These are phyloP conservation scores for Ophiorrhiza pumila DNA, from an alignment of 257 asterid genomes.

Conservation along the genomic window DNA sequence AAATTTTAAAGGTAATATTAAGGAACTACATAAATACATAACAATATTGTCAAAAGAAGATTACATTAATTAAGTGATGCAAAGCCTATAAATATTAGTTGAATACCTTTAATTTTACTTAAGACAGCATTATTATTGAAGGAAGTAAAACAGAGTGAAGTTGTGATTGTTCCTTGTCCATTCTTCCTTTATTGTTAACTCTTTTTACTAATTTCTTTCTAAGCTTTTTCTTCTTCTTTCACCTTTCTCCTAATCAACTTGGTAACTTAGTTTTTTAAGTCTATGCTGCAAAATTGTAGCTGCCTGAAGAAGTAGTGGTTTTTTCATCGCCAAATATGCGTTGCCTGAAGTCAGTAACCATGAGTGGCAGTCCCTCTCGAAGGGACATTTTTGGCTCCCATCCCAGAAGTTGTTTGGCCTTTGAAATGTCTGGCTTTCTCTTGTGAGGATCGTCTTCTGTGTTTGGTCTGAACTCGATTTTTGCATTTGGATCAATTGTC, in stretches of 20 bases:
- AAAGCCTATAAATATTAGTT: not conserved
- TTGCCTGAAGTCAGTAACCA: slow-evolving; percentile 71
- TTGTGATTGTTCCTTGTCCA: not conserved
- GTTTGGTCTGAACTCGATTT: slow-evolving; percentile 69
- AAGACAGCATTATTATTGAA: not conserved
- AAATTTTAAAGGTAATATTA: not conserved
- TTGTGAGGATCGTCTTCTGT: slow-evolving; percentile 89
- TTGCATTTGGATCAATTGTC: slow-evolving; percentile 67
- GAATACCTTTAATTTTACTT: not conserved
- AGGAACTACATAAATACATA: not conserved
- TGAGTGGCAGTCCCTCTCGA: slow-evolving; percentile 76
- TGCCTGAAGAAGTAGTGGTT: slow-evolving; percentile 1
- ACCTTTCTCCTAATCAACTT: no score
- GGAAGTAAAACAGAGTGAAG: not conserved
- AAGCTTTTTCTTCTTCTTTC: slow-evolving; percentile 1
- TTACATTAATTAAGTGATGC: not conserved
- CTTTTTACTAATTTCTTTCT: not conserved
- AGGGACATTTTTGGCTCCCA: slow-evolving; percentile 74
- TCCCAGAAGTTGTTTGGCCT: slow-evolving; percentile 66
- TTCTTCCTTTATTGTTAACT: not conserved
- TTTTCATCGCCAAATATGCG: slow-evolving; percentile 58
- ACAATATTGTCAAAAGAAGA: not conserved
- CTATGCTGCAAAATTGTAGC: slow-evolving; percentile 13
- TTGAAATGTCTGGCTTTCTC: slow-evolving; percentile 81
- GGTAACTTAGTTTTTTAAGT: not conserved